Percentiles rank a stretch among this genome's conserved stretches.
Conservation (phyloP, 106 monocot genomes). For the Ottelia alismoides region DNA sequence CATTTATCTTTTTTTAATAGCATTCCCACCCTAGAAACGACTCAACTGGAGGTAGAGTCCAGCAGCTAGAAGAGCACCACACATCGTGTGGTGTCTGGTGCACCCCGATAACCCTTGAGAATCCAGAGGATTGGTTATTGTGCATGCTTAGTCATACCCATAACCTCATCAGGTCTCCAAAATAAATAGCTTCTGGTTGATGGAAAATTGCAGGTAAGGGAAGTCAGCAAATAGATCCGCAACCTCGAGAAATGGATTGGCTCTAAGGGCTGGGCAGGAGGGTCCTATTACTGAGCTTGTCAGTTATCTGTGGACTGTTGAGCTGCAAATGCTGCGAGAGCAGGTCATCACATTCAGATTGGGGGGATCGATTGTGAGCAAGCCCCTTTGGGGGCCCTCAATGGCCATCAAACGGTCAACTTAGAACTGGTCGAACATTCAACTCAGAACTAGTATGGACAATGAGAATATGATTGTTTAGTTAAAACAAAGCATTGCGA, state of each 20-base stretch:
- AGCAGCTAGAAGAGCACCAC: slow-evolving; percentile 11
- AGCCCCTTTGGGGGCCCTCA: slow-evolving; percentile 1
- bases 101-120: slow-evolving; percentile 2
- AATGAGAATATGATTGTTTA: background rate
- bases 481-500: background rate
- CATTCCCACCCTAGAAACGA: slow-evolving; percentile 5
- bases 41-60: slow-evolving; percentile 9
- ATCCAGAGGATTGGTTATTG: background rate
- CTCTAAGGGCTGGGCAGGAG: slow-evolving; percentile 3
- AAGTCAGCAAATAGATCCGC: slow-evolving; percentile 14
- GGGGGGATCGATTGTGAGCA: slow-evolving; percentile 4
- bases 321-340: slow-evolving; percentile 17
- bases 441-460: background rate
- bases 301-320: slow-evolving; percentile 12
- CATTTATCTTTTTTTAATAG: slow-evolving; percentile 11
- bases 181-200: background rate
- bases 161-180: background rate
- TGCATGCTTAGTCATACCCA: background rate
- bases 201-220: slow-evolving; percentile 12
- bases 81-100: slow-evolving; percentile 6
- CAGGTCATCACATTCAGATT: slow-evolving; percentile 4
- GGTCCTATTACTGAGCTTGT: slow-evolving; percentile 10
- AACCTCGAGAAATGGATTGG: slow-evolving; percentile 12
- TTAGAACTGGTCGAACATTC: background rate
- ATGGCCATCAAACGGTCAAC: background rate